These are phyloP conservation scores for Trichoderma erinaceum DNA, from an alignment of 495 filamentous ascomycete genomes.

Conservation along the genomic window DNA sequence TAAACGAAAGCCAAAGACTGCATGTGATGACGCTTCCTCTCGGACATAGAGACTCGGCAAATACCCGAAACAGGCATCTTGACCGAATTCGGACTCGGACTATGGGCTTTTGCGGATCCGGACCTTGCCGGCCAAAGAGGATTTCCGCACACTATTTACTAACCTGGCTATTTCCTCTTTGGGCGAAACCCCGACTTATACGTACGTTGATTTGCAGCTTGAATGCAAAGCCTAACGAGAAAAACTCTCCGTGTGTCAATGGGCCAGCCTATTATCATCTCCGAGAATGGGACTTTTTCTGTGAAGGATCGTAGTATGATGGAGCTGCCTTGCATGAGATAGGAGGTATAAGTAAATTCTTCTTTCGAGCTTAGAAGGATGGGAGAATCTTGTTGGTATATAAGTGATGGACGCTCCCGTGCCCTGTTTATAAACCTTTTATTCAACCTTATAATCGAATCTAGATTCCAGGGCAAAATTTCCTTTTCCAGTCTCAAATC, in stretches of 20 bases:
- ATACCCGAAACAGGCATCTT: background rate
- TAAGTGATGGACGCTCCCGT: too few relatives aligned
- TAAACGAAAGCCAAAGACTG: background rate
- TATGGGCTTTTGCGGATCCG: background rate
- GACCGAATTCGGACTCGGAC: background rate
- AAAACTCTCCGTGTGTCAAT: background rate
- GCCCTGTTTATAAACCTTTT: too few relatives aligned
- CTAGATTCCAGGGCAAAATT: too few relatives aligned
- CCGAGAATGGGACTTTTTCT: too few relatives aligned
- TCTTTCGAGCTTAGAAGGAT: too few relatives aligned
- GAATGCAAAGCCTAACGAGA: background rate
- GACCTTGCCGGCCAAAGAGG: background rate
- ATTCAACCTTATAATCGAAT: too few relatives aligned
- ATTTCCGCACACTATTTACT: background rate
- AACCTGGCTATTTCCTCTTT: background rate
- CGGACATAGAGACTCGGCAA: background rate
- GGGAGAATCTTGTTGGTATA: too few relatives aligned
- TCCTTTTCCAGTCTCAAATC: too few relatives aligned
- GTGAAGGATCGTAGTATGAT: too few relatives aligned
- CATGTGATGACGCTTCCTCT: background rate
- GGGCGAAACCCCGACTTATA: slow-evolving; percentile 1
- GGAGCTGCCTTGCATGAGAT: too few relatives aligned
- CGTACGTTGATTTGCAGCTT: background rate
- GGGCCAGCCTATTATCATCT: too few relatives aligned
- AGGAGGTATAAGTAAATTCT: too few relatives aligned